phyloP scores from a whole-genome alignment of 441 rosid species.

The Arabidopsis hybrid region DNA sequence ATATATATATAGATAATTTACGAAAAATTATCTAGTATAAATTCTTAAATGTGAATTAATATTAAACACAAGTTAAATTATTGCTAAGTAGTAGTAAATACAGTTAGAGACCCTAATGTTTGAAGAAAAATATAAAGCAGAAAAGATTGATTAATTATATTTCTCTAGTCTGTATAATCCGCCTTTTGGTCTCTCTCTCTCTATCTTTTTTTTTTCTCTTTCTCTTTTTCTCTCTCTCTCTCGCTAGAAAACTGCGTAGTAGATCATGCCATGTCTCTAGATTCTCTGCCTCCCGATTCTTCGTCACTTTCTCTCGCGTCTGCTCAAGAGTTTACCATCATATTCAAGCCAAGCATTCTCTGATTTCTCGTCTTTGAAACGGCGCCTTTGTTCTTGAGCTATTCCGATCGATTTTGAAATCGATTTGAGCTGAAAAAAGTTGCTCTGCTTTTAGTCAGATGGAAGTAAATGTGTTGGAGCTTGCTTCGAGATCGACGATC shows the following conservation, averaged over 20 bases:
- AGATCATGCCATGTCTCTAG: constrained; percentile 57
- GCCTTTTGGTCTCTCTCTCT: constrained; percentile 42
- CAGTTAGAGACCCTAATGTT: constrained; percentile 5
- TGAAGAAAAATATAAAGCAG: not conserved
- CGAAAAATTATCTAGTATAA: not conserved
- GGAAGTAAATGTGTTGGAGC: constrained; percentile 40
- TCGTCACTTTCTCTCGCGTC: constrained; percentile 26
- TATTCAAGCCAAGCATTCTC: constrained; percentile 18
- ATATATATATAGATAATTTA: no score
- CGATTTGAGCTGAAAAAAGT: constrained; percentile 30
- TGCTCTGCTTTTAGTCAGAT: constrained; percentile 26
- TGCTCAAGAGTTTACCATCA: constrained; percentile 4
- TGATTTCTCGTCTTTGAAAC: constrained; percentile 1
- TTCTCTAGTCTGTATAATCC: constrained; percentile 38
- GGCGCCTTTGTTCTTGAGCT: constrained; percentile 9
- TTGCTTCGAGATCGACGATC: constrained; percentile 43
- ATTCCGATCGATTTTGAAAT: constrained; percentile 37
- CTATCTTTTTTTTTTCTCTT: constrained; percentile 15
- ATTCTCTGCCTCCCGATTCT: constrained; percentile 50
- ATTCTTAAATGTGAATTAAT: not conserved
- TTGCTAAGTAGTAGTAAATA: not conserved
- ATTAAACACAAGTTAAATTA: not conserved
- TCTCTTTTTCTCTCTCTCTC: constrained; percentile 22
- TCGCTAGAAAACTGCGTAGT: constrained; percentile 47
- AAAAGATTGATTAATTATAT: constrained; percentile 3